These are phyloP conservation scores for Phialophora macrospora DNA, from an alignment of 2,329 filamentous ascomycete species.

Conservation along the genomic window DNA sequence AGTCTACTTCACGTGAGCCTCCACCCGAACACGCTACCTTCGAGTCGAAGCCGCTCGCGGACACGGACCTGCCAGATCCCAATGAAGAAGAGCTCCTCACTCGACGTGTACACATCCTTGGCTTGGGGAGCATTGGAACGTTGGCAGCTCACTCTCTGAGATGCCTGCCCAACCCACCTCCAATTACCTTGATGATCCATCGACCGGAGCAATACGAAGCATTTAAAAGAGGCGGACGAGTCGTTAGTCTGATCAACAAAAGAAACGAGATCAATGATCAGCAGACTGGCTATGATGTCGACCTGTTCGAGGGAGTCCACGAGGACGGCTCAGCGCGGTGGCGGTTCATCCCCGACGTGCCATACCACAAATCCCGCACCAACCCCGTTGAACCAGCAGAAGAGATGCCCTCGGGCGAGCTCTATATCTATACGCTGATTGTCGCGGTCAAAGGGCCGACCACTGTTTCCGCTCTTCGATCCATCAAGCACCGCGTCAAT, in stretches of 20 bases:
- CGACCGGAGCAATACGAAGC: constrained; percentile 48
- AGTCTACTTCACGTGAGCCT: constrained; percentile 5
- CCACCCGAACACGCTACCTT: constrained; percentile 3
- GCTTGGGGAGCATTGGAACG: constrained; percentile 78
- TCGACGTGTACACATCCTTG: constrained; percentile 73
- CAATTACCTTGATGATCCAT: constrained; percentile 81
- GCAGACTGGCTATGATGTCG: constrained; percentile 52
- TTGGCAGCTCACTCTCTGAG: constrained; percentile 76
- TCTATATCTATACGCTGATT: constrained; percentile 73
- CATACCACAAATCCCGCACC: constrained; percentile 29
- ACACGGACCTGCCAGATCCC: constrained; percentile 16
- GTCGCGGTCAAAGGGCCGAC: constrained; percentile 75
- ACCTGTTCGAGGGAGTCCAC: constrained; percentile 41
- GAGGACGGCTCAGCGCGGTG: constrained; percentile 17
- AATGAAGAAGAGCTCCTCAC: constrained; percentile 35
- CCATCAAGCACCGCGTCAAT: constrained; percentile 70
- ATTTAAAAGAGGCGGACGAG: constrained; percentile 44
- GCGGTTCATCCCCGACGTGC: constrained; percentile 35
- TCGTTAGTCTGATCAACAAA: constrained; percentile 44
- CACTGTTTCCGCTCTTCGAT: constrained; percentile 68
- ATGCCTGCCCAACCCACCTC: constrained; percentile 65
- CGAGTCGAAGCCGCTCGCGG: constrained; percentile 27
- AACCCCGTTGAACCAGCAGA: constrained; percentile 32
- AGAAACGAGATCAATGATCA: constrained; percentile 50
- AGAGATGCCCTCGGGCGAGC: constrained; percentile 43